Evolutionary conservation across 306 rosid species (phyloP).

Genomic region (cucumber (Cucumis sativus)): Cucumber_9930_V3 NC_026659.2:4195501-4196000

Average conservation of each 20-base stretch:
- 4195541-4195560: conserved; percentile 45
- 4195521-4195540: background rate
- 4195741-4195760: background rate
- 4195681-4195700: conserved; percentile 58
- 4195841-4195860: conserved; percentile 74
- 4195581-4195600: conserved; percentile 66
- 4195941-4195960: background rate
- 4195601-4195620: conserved; percentile 68
- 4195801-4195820: conserved; percentile 57
- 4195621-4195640: conserved; percentile 64
- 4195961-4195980: background rate
- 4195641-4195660: conserved; percentile 87
- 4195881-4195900: conserved; percentile 88
- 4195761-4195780: background rate
- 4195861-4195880: conserved; percentile 76
- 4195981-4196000: background rate
- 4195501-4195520: background rate
- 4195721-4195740: background rate
- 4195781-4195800: conserved; percentile 34
- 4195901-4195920: conserved; percentile 27
- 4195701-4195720: conserved; percentile 51
- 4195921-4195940: background rate
- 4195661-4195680: conserved; percentile 92
- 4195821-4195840: conserved; percentile 89
- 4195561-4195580: conserved; percentile 93